Evolutionary conservation across 805 yeast genomes (phyloP).

Genomic region (Lipomyces chichibuensis): DNA sequence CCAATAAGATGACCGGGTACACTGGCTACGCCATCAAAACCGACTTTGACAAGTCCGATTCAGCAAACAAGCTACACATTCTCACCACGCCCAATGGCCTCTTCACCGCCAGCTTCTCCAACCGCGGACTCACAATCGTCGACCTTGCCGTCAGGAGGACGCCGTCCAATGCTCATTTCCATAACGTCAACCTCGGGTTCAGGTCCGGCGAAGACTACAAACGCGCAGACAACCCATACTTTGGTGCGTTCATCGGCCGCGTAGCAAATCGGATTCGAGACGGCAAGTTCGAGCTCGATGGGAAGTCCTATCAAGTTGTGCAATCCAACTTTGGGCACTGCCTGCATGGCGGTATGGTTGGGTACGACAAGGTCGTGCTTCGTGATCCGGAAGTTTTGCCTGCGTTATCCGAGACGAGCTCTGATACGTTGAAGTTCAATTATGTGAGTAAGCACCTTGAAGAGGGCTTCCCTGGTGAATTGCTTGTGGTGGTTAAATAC

Average conservation of each 20-base stretch:
- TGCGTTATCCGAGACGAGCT: slow-evolving; percentile 42
- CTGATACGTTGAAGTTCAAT: slow-evolving; percentile 45
- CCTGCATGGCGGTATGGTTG: slow-evolving; percentile 60
- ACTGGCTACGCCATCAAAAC: slow-evolving; percentile 7
- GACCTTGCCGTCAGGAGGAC: slow-evolving; percentile 16
- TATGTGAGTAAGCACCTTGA: slow-evolving; percentile 53
- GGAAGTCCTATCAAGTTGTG: slow-evolving; percentile 49
- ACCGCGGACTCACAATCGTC: slow-evolving; percentile 28
- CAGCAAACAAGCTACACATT: slow-evolving; percentile 24
- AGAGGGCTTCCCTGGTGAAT: slow-evolving; percentile 65
- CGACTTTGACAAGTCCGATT: slow-evolving; percentile 31
- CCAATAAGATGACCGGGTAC: not conserved
- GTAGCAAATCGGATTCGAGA: slow-evolving; percentile 61
- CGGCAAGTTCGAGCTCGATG: slow-evolving; percentile 51
- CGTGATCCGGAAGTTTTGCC: slow-evolving; percentile 56
- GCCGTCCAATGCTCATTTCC: slow-evolving; percentile 14
- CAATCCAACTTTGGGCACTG: slow-evolving; percentile 50
- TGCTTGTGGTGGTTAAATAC: slow-evolving; percentile 54
- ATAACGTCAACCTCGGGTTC: slow-evolving; percentile 23
- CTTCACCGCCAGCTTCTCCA: slow-evolving; percentile 25
- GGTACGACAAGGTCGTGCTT: slow-evolving; percentile 56
- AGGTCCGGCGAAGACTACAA: slow-evolving; percentile 36
- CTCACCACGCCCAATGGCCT: slow-evolving; percentile 25
- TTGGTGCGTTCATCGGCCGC: slow-evolving; percentile 70
- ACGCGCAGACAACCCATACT: slow-evolving; percentile 51